Evolutionary conservation across 345 rosid species (phyloP), one percentile per base, ranked within the genome.

Genomic region (Bruguiera parviflora): DNA sequence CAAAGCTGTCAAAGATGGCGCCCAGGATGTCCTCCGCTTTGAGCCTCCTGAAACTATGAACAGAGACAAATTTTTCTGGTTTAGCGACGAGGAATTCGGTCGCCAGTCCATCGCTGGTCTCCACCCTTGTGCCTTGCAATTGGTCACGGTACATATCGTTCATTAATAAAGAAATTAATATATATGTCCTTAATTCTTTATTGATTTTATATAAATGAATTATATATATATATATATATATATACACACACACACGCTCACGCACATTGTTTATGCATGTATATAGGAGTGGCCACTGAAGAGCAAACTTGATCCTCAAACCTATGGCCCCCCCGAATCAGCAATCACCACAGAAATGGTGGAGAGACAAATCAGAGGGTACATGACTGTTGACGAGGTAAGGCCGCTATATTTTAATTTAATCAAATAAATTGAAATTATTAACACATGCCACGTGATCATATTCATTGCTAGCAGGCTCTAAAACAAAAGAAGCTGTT

Each of bases 21-120:
- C 83, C 6, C 77, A 79, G n/a, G 75, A 83, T 43, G 35, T 86
- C 57, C 70, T 94, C 79, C 82, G 73, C 31, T 94, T 89, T 47
- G 83, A 89, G 35, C 37, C 84, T 16, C 98, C 98, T 0, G 70
- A 75, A 0, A 76, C 94, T 0, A 57, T 90, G 79, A 65, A 68
- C 0, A 79, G 91, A 79, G 89, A 89, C 64, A 79, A 73, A 61
- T 93, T 88, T 63, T 86, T 85, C 72, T 90, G 98, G 98, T 65
- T 86, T 3, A 75, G 85, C 63, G 96, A 92, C 63, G 92, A 90
- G 16, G 97, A 90, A 70, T 93, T 90, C 27, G 87, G 80, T 58
- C 85, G 97, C 6, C 91, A 93, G 66, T 83, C 88, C 39, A 88
- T 93, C 56, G 83, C 96, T 18, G 96, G 98, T 46, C 84, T 93